Evolutionary conservation across 2,329 filamentous ascomycete species (phyloP), one percentile per base, ranked within the genome.

Genomic region (Fusarium citri): DNA sequence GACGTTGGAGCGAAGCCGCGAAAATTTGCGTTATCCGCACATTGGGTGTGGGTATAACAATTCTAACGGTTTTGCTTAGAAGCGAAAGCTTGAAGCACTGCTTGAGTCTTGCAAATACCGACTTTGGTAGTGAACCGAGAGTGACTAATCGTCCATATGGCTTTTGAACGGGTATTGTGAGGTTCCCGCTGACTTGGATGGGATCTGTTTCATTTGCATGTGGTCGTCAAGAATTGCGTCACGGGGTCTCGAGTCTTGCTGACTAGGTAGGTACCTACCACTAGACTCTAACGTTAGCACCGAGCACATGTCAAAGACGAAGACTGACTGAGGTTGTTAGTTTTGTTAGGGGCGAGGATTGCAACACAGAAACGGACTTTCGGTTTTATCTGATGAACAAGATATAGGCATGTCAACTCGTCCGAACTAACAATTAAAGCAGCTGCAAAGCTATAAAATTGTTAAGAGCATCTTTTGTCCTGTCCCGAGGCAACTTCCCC

Each of bases 401-500:
- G 14, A 12, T 14, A 20, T 15, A 41, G 18, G 6, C 12, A 20
- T 26, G 14, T 8, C 16, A 14, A 26, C 34, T 41, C 10, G 4
- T 16, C 23, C 4, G 22, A 47, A 25, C 31, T 53, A 49, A 50
- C 47, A 55, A 42, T 43, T 40, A 8, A 43, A 37, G 20, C 42
- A 30, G n/a, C 25, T 54, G 2, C 22, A 42, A 28, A 22, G 54
- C 42, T 49, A 58, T 51, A 49, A 57, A 49, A 48, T 42, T 66
- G 51, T 55, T 49, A 55, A 31, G 34, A 54, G n/a, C 48, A 43
- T 66, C 58, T 64, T 54, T 70, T 60, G 23, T 64, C 23, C 74
- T 73, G 74, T 64, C 23, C 74, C 74, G 74, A 73, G 74, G 74
- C 68, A 69, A 50, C 63, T 76, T 74, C 74, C 74, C 74, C 74